Evolutionary conservation across 345 rosid genomes (phyloP), one percentile per base, ranked within the genome.

Genomic region (Rhodomyrtus tomentosa): DNA sequence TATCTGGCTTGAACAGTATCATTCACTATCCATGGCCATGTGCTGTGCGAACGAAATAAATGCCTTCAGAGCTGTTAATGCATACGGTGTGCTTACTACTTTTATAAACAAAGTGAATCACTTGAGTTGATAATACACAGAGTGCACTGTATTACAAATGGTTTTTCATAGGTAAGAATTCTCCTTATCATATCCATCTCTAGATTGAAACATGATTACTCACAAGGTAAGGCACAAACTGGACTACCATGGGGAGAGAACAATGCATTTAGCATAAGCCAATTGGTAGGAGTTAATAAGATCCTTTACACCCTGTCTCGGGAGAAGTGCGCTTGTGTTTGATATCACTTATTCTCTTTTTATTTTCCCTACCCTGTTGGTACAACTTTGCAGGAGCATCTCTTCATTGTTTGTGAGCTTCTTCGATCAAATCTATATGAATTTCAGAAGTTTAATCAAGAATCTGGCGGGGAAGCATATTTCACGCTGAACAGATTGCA

Each of bases 341-440:
- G n/a, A 29, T 81, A 50, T 20, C 18, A 9, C n/a, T n/a, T 50
- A 27, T 68, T 52, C 25, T 27, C 4, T 81, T 10, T 51, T 2
- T 5, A 29, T 81, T 55, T 12, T 18, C 42, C 56, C n/a, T 81
- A 55, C 52, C n/a, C 42, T 32, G n/a, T 32, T 29, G 36, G 24
- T 51, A 18, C 55, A n/a, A 81, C 50, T 79, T 4, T 81, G 52
- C 93, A 96, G 99, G 99, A 95, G 88, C 99, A 95, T 91, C 91
- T 97, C 50, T 95, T 97, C 90, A 95, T 97, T 2, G 99, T 97
- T 10, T 95, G 98, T 84, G 99, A 97, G 89, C 98, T 97, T 84
- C 95, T 97, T 24, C 89, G 89, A 50, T 94, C 98, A 86, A 97
- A 97, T 85, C 88, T 97, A 80, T 97, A 97, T 72, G 98, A 96